Base-by-base conservation (phyloP, 1,284 basidiomycete species). In the Leccinum insigne region DNA sequence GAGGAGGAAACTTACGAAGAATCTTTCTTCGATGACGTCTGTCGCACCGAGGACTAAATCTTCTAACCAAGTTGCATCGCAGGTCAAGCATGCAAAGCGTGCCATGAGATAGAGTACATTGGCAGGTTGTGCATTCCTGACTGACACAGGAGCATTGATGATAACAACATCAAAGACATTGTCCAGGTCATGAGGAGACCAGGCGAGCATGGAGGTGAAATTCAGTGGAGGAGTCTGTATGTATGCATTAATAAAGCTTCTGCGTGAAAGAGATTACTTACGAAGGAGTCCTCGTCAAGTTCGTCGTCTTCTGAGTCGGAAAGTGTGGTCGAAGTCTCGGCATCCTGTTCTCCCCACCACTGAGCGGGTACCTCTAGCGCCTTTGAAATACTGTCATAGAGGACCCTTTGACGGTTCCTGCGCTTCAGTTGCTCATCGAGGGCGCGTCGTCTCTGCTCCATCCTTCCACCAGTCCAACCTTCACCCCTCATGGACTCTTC, bases 31-130 rank as follows among this genome's bases (percentile, higher is more conserved):
- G 58, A 99, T 96, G 42, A 90, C 83, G 75, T 98, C 95, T 35
- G 96, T 92, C 0, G 95, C 93, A 13, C 93, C 92, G 49, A 96
- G 87, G 62, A 99, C 85, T 58, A 99, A 82, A 75, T 97, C 95
- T 77, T 98, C 96, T 26, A 98, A 81, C 91, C 96, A 95, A 5
- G 85, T 86, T 70, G 92, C 89, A 77, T 95, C 94, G 72, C 94
- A 95, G 16, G 87, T 89, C 63, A 95, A 80, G 70, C 89, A 90
- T 26, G 95, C 95, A 78, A 96, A 97, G 58, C 93, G 87, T n/a
- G 93, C 88, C 58, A 95, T 84, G 78, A 94, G 86, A 76, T 92
- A 96, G 61, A 95, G 79, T 18, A 86, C 86, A 76, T 93, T 96
- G 54, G 92, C 95, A 58, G 90, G 96, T 68, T 96, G 85, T 23